These are phyloP conservation scores for Talinum fruticosum DNA, from an alignment of 148 eudicot species.

Conservation along the genomic window DNA sequence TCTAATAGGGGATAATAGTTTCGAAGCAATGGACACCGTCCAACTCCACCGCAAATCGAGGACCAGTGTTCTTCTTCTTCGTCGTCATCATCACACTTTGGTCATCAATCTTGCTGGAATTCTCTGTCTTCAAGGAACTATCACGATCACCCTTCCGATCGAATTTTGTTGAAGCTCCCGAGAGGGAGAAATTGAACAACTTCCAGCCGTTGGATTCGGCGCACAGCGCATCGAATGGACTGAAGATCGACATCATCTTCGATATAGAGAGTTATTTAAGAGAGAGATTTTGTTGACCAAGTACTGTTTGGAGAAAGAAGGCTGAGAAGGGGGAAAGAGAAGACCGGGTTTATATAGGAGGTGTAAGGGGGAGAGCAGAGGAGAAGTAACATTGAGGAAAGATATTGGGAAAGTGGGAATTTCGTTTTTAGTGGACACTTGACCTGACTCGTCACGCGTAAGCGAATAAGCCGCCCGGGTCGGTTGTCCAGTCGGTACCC, in stretches of 20 bases:
- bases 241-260: constrained; percentile 49
- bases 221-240: constrained; percentile 36
- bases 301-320: too few relatives aligned
- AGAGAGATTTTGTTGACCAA: background rate
- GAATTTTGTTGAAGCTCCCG: background rate
- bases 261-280: background rate
- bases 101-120: background rate
- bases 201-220: constrained; percentile 42
- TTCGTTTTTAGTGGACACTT: too few relatives aligned
- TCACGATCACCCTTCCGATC: background rate
- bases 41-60: constrained; percentile 38
- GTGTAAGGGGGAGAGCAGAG: too few relatives aligned
- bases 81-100: background rate
- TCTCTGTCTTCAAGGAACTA: background rate
- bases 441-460: background rate
- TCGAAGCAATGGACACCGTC: constrained; percentile 49
- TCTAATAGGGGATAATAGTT: constrained; percentile 31
- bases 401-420: background rate
- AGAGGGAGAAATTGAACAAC: background rate
- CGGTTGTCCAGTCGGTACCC: background rate
- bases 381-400: background rate
- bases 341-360: constrained; percentile 10
- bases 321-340: background rate
- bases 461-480: background rate
- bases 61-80: constrained; percentile 13